Evolutionary conservation across 2,329 filamentous ascomycete species (phyloP), one percentile per base, ranked within the genome.

Genomic region (Chrysoporthe austroafricana): DNA sequence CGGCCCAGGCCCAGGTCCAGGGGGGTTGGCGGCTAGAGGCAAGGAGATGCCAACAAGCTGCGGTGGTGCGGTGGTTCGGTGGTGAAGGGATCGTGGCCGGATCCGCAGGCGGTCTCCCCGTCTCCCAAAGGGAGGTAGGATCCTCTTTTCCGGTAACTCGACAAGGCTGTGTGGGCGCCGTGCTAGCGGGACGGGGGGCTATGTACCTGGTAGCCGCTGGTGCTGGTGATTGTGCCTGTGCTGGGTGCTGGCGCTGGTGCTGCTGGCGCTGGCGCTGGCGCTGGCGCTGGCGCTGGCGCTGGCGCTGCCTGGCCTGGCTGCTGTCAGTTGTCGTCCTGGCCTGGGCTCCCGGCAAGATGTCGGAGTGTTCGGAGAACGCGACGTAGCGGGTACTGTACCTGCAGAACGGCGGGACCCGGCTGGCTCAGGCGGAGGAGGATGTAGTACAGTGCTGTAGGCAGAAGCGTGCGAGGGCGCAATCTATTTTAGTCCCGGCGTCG

Each of bases 1-100:
- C 44, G 36, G 44, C 48, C 34, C 32, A 65, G 64, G 46, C 48
- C 61, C 62, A 66, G 26, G 26, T 26, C 26, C 26, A 26, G 26
- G 26, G 44, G 62, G 50, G 52, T 44, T 54, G 46, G 48, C 32
- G 36, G 42, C 21, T 18, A 48, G 14, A 48, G 14, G 21, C 13
- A 26, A 48, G 32, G 50, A 2, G 16, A 36, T 26, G 32, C 59
- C 43, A 50, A 34, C 9, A 13, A 46, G 48, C 26, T 21, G 5
- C 26, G 26, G 26, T 26, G 26, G 26, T 26, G 26, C 26, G 26
- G 26, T 50, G 7, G 11, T 14, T 5, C 18, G 39, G 3, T 32
- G n/a, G 58, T 44, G n/a, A 60, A 60, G 5, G 14, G 26, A 52
- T 52, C 48, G 48, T 52, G 21, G 21, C 9, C 48, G n/a, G 48